Percentiles rank a stretch among this genome's conserved stretches.
These are phyloP conservation scores for Rhizopus arrhizus DNA, from an alignment of 371 early-diverging fungal genomes.

Conservation along the genomic window DNA sequence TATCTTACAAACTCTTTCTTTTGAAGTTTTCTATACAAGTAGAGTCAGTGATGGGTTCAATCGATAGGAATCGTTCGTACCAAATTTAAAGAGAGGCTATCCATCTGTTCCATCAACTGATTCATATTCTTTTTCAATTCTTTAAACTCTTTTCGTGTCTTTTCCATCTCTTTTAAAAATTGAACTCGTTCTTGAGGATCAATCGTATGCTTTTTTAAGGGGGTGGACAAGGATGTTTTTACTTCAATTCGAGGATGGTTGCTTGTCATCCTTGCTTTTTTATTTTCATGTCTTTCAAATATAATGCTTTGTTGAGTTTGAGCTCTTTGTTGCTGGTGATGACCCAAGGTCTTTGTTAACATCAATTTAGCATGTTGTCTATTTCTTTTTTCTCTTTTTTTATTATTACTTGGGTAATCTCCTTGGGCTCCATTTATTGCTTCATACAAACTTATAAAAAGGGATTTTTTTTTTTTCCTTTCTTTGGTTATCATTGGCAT, in stretches of 20 bases:
- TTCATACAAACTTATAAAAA: constrained; percentile 29
- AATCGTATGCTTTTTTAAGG: background rate
- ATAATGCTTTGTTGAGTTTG: too few species aligned
- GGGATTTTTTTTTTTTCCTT: too few species aligned
- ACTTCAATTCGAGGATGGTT: too few species aligned
- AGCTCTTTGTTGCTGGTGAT: constrained; percentile 1
- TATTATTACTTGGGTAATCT: constrained; percentile 32
- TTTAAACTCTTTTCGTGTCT: constrained; percentile 54
- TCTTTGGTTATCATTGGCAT: background rate
- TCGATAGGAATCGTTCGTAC: constrained; percentile 18
- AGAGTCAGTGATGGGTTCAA: background rate
- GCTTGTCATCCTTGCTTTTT: too few species aligned
- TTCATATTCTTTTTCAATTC: constrained; percentile 59
- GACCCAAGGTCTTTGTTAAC: constrained; percentile 22
- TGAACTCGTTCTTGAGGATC: constrained; percentile 26
- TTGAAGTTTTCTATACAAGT: constrained; percentile 20
- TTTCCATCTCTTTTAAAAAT: constrained; percentile 43
- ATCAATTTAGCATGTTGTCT: too few species aligned
- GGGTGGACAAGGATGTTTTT: background rate
- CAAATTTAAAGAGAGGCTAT: constrained; percentile 59
- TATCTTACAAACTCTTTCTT: constrained; percentile 33
- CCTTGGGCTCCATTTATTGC: constrained; percentile 46
- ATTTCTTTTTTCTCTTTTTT: background rate
- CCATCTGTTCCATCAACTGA: constrained; percentile 57
- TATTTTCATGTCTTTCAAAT: too few species aligned